Evolutionary conservation across 208 protist genomes (phyloP).

Genomic region (Acanthamoeba healyi): DNA sequence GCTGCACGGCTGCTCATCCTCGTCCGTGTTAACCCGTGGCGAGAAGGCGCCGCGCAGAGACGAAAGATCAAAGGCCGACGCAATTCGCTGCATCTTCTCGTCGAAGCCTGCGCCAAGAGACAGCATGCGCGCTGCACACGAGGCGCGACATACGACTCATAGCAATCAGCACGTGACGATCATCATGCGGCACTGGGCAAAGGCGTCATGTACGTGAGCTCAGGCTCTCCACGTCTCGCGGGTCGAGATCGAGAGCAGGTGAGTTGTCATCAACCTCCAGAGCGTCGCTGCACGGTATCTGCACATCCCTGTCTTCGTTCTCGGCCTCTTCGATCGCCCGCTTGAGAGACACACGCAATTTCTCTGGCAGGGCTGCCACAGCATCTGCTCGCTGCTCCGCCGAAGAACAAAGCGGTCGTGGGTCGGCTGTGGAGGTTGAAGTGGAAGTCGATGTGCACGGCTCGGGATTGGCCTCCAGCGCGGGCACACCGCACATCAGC

Average conservation of each 20-base stretch:
- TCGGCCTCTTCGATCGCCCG: background rate
- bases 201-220: constrained; percentile 13
- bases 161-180: no score
- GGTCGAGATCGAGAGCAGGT: background rate
- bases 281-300: background rate
- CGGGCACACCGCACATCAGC: background rate
- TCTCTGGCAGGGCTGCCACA: background rate
- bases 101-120: constrained; percentile 48
- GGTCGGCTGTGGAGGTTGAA: background rate
- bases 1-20: background rate
- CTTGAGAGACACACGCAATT: background rate
- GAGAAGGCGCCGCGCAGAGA: constrained; percentile 36
- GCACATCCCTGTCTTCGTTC: background rate
- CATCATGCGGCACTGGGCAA: no score
- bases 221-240: background rate
- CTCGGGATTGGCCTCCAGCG: background rate
- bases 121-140: constrained; percentile 26
- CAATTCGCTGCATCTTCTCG: constrained; percentile 32
- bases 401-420: background rate
- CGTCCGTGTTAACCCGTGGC: constrained; percentile 29
- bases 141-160: background rate
- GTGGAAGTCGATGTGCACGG: background rate
- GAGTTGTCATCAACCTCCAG: background rate
- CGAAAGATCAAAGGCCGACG: constrained; percentile 15
- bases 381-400: background rate